Conservation (phyloP, 108 stramenopile species). For the Nitzschia sp. region DNA sequence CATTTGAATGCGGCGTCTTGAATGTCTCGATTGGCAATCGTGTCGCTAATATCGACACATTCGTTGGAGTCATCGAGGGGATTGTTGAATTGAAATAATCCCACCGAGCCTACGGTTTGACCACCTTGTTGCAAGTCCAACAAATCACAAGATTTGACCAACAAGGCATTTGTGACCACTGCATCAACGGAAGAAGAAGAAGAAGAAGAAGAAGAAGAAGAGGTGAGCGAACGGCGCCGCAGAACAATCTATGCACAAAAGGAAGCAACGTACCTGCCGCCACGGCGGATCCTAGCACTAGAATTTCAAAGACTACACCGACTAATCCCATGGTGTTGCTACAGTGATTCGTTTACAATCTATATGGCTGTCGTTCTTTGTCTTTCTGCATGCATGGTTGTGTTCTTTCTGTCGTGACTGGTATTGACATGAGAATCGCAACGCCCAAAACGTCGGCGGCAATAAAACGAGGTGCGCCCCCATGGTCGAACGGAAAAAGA, state of each 20-base stretch:
- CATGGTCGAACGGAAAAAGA: too few relatives aligned
- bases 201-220: background rate
- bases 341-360: too few relatives aligned
- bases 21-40: background rate
- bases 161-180: constrained; percentile 6
- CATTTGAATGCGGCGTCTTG: constrained; percentile 12
- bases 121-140: background rate
- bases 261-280: constrained; percentile 5
- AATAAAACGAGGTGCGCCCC: too few relatives aligned
- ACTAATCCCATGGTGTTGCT: constrained; percentile 22
- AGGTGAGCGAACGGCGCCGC: background rate
- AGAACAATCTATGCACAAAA: background rate
- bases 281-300: constrained; percentile 16
- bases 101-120: background rate
- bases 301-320: constrained; percentile 24
- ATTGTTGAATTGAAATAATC: constrained; percentile 3
- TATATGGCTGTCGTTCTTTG: too few relatives aligned
- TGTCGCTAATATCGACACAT: background rate
- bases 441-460: too few relatives aligned
- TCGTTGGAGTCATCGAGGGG: background rate
- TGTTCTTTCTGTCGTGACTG: too few relatives aligned
- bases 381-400: too few relatives aligned
- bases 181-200: background rate
- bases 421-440: too few relatives aligned
- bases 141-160: constrained; percentile 9